phyloP scores from a whole-genome alignment of 768 basidiomycete genomes.

The Leccinum truebloodii region DNA sequence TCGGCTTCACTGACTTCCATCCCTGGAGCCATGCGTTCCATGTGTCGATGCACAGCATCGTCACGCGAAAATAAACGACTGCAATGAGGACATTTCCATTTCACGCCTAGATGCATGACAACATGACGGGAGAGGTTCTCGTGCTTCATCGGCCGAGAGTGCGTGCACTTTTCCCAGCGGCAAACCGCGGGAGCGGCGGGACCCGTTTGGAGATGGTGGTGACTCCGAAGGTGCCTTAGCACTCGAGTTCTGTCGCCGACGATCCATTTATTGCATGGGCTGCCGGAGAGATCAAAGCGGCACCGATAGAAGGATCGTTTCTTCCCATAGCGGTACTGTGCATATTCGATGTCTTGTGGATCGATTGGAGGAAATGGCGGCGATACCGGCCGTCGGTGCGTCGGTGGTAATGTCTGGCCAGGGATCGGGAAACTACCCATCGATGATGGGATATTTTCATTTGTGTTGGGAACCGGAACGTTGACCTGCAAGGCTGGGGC shows the following conservation, averaged over 20 bases:
- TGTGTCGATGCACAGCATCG: conserved; percentile 33
- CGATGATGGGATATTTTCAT: conserved; percentile 5
- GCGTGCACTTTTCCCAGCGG: conserved; percentile 28
- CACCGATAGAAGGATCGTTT: conserved; percentile 26
- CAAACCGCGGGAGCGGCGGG: conserved; percentile 18
- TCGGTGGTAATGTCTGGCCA: not conserved
- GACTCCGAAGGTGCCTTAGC: conserved; percentile 29
- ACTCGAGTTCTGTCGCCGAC: conserved; percentile 28
- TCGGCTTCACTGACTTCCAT: conserved; percentile 26
- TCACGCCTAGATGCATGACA: conserved; percentile 31
- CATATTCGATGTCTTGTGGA: conserved; percentile 26
- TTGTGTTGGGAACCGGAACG: not conserved
- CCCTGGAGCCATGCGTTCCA: conserved; percentile 30
- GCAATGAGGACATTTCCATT: conserved; percentile 32
- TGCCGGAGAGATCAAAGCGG: conserved; percentile 26
- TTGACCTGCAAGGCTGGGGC: conserved; percentile 5
- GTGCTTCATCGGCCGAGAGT: conserved; percentile 29
- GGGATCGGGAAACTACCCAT: not conserved
- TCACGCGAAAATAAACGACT: conserved; percentile 31
- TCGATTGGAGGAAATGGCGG: conserved; percentile 7
- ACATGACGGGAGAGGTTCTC: conserved; percentile 35
- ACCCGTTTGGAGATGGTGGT: conserved; percentile 23
- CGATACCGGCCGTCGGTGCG: not conserved
- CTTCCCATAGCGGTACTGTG: conserved; percentile 18
- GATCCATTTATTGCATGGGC: conserved; percentile 28